These are phyloP conservation scores for Scheffersomyces parashehatae DNA, from an alignment of 1,139 yeast species.

Conservation along the genomic window DNA sequence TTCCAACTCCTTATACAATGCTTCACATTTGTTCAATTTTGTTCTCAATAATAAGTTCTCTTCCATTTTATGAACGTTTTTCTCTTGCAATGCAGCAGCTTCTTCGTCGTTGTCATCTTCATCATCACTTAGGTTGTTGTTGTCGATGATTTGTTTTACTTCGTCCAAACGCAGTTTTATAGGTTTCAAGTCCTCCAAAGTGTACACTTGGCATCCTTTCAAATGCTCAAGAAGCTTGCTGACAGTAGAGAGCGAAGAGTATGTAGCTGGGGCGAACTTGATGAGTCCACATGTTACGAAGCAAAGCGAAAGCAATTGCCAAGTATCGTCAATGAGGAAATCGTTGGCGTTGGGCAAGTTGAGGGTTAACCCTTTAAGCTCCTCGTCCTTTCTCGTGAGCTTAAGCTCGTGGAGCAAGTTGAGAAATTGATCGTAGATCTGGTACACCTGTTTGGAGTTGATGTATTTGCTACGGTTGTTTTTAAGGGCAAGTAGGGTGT, in stretches of 20 bases:
- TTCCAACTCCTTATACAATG: constrained; percentile 54
- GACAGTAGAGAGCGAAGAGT: constrained; percentile 83
- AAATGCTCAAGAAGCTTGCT: constrained; percentile 79
- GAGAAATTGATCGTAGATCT: constrained; percentile 55
- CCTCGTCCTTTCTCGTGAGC: constrained; percentile 49
- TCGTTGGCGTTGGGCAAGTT: constrained; percentile 55
- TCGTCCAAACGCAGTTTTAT: constrained; percentile 70
- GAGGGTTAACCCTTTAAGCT: constrained; percentile 43
- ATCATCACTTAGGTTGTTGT: constrained; percentile 19
- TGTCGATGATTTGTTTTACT: constrained; percentile 59
- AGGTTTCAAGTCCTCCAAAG: constrained; percentile 79
- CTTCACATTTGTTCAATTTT: constrained; percentile 59
- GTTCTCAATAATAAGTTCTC: constrained; percentile 59
- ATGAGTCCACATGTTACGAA: constrained; percentile 89
- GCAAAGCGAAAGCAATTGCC: constrained; percentile 81
- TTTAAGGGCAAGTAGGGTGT: constrained; percentile 54
- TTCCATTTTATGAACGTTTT: constrained; percentile 41
- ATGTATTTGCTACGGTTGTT: constrained; percentile 64
- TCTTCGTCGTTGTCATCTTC: constrained; percentile 34
- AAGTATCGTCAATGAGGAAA: constrained; percentile 78
- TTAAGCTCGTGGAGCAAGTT: constrained; percentile 51
- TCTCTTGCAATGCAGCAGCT: constrained; percentile 11
- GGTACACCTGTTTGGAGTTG: constrained; percentile 62
- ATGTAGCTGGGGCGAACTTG: constrained; percentile 90
- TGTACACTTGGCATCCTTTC: constrained; percentile 76